A percentile compares a stretch with the other conserved stretches of the same genome.
These are phyloP conservation scores for Leccinum imitatum DNA, from an alignment of 768 basidiomycete genomes.

Conservation along the genomic window DNA sequence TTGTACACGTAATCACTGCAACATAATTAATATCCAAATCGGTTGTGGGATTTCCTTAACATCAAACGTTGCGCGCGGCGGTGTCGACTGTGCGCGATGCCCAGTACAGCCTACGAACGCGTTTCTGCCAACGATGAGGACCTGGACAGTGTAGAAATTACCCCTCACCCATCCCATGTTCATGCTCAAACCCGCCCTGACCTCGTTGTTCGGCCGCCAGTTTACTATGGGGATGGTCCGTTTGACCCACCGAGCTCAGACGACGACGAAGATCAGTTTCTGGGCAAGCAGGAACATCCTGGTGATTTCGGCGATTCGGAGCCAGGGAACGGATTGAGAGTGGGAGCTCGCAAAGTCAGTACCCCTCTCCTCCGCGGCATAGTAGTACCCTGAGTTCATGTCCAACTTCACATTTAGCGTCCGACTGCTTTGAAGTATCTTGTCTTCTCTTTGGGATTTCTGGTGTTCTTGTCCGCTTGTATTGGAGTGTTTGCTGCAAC, in stretches of 20 bases:
- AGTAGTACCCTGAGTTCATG: slow-evolving; percentile 4
- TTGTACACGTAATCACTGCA: slow-evolving; percentile 15
- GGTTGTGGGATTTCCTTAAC: neutral
- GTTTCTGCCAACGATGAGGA: slow-evolving; percentile 28
- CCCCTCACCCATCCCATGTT: slow-evolving; percentile 5
- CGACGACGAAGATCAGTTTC: slow-evolving; percentile 48
- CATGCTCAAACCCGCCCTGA: slow-evolving; percentile 6
- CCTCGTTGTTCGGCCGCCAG: slow-evolving; percentile 28
- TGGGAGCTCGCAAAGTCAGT: slow-evolving; percentile 40
- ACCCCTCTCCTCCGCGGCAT: neutral
- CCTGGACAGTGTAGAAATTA: slow-evolving; percentile 15
- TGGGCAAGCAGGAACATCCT: slow-evolving; percentile 43
- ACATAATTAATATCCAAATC: slow-evolving; percentile 11
- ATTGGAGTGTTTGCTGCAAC: slow-evolving; percentile 80
- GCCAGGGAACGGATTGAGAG: slow-evolving; percentile 32
- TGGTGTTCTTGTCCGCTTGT: slow-evolving; percentile 60
- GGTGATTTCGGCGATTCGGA: slow-evolving; percentile 24
- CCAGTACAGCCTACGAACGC: slow-evolving; percentile 30
- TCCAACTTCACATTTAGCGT: slow-evolving; percentile 34
- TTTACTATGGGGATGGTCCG: slow-evolving; percentile 74
- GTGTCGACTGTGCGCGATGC: slow-evolving; percentile 22
- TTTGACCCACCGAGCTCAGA: slow-evolving; percentile 82
- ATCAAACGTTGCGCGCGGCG: slow-evolving; percentile 1
- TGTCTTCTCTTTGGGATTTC: slow-evolving; percentile 54
- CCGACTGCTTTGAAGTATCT: slow-evolving; percentile 59